Conservation (phyloP, 805 yeast genomes). For the Ogataea trehaloabstinens region DNA sequence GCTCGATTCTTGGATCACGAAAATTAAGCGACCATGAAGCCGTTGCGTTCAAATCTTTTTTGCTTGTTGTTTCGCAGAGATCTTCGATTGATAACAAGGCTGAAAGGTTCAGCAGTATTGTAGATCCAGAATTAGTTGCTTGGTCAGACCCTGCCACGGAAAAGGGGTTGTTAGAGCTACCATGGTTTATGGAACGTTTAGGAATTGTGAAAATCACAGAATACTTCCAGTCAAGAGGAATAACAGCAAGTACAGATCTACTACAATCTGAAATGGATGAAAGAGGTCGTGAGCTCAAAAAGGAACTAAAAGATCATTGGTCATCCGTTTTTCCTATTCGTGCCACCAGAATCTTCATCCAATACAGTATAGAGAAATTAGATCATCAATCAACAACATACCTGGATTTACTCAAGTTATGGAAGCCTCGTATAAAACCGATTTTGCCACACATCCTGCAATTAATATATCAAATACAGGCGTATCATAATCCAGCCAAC, state of each 20-base stretch:
- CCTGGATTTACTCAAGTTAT: constrained; percentile 62
- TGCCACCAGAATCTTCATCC: constrained; percentile 91
- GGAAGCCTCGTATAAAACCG: constrained; percentile 94
- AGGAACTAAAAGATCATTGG: constrained; percentile 86
- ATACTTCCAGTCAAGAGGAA: constrained; percentile 80
- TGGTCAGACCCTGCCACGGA: constrained; percentile 94
- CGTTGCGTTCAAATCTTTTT: constrained; percentile 89
- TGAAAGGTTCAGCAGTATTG: constrained; percentile 79
- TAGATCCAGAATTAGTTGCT: constrained; percentile 87
- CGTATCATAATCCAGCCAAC: constrained; percentile 89
- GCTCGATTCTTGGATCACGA: constrained; percentile 60
- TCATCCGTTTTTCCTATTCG: constrained; percentile 91
- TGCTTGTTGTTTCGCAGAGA: constrained; percentile 88
- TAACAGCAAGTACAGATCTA: constrained; percentile 72
- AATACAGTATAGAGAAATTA: constrained; percentile 90
- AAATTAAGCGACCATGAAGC: constrained; percentile 87
- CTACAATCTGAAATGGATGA: constrained; percentile 86
- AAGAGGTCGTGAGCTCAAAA: constrained; percentile 72
- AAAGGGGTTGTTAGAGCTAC: constrained; percentile 83
- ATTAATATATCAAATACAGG: constrained; percentile 83
- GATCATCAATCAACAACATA: constrained; percentile 77
- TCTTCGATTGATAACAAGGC: constrained; percentile 66
- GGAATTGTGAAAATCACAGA: constrained; percentile 93
- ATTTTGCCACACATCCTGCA: constrained; percentile 89
- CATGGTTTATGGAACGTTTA: constrained; percentile 97